phyloP scores from a whole-genome alignment of 2,329 filamentous ascomycete species.

The Claviceps monticola region DNA sequence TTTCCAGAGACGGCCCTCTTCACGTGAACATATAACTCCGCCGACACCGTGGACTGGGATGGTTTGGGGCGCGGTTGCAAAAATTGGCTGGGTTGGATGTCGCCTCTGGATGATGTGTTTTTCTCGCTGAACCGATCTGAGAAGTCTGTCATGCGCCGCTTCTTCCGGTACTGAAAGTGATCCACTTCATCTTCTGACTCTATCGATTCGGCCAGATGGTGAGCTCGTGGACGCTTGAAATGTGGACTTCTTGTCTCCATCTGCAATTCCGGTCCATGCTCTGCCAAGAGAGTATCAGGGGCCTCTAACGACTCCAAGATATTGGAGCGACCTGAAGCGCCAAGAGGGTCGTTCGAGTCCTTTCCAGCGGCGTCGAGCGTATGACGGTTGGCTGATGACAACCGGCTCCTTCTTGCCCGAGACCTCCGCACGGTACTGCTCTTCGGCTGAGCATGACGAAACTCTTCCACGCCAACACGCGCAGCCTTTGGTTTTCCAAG shows the following conservation, averaged over 20 bases:
- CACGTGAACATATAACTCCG: constrained; percentile 5
- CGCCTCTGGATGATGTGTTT: constrained; percentile 10
- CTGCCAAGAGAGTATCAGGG: neutral
- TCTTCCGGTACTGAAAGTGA: constrained; percentile 3
- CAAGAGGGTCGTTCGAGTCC: neutral
- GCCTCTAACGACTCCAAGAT: neutral
- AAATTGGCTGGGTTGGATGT: constrained; percentile 15
- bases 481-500: neutral
- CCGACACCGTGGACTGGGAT: neutral
- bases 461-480: neutral
- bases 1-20: constrained; percentile 14
- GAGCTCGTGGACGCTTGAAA: constrained; percentile 8
- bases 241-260: constrained; percentile 5
- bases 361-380: neutral
- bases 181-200: constrained; percentile 20
- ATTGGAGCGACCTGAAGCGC: neutral
- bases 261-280: neutral
- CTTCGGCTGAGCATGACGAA: neutral
- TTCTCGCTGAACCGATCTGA: constrained; percentile 1
- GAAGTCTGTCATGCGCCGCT: constrained; percentile 8
- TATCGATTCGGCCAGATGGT: constrained; percentile 6
- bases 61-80: neutral
- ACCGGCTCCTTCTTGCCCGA: neutral
- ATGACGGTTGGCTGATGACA: constrained; percentile 13
- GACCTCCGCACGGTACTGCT: neutral